phyloP scores from a whole-genome alignment of 257 asterid genomes.

The Rubia yunnanensis region DNA sequence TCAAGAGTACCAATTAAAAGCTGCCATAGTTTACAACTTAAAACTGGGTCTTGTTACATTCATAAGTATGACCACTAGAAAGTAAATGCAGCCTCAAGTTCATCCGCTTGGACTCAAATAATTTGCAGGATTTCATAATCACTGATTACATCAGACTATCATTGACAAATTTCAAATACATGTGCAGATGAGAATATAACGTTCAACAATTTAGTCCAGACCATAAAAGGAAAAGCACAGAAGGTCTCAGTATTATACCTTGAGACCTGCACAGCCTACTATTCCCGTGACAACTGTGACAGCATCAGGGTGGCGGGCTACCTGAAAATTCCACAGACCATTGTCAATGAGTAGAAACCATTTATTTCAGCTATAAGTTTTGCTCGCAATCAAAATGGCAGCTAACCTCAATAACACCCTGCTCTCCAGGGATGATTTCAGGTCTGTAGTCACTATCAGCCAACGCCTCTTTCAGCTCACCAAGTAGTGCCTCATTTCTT shows the following conservation, averaged over 20 bases:
- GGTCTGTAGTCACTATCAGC: slow-evolving; percentile 71
- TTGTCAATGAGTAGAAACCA: slow-evolving; percentile 8
- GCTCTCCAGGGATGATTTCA: slow-evolving; percentile 92
- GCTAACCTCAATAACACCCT: slow-evolving; percentile 82
- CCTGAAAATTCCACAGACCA: slow-evolving; percentile 38
- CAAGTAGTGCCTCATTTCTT: slow-evolving; percentile 54
- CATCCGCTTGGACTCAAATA: neutral
- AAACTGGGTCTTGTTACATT: neutral
- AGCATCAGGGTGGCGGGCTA: slow-evolving; percentile 96
- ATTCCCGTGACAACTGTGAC: slow-evolving; percentile 94
- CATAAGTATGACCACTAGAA: too few species aligned
- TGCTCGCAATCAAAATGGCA: slow-evolving; percentile 7
- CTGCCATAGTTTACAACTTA: neutral
- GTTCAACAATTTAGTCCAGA: neutral
- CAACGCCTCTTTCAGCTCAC: slow-evolving; percentile 84
- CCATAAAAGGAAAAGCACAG: neutral
- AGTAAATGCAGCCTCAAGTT: neutral
- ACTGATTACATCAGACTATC: neutral
- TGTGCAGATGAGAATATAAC: neutral
- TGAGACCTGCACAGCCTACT: slow-evolving; percentile 96
- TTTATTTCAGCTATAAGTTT: slow-evolving; percentile 1
- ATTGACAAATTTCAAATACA: neutral
- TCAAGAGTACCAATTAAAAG: neutral
- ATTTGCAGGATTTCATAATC: neutral
- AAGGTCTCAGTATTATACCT: slow-evolving; percentile 33